A percentile compares a stretch with the other conserved stretches of the same genome.
phyloP scores from a whole-genome alignment of 805 yeast species.

The Metschnikowia similis region DNA sequence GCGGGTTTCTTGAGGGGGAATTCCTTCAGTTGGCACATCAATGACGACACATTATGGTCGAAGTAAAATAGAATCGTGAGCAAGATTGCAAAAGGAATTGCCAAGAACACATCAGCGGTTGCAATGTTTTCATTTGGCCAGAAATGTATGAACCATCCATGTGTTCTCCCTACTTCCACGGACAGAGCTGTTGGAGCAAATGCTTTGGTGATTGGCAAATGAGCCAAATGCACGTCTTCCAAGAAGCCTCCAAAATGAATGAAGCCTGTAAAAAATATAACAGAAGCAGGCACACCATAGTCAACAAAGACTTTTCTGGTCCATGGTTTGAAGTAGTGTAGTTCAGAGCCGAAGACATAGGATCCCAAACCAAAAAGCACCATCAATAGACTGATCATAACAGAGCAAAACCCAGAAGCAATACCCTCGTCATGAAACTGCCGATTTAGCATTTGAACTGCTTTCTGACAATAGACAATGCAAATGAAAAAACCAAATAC shows the following conservation, averaged over 20 bases:
- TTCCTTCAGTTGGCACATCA: slow-evolving; percentile 84
- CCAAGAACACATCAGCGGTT: slow-evolving; percentile 77
- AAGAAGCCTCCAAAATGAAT: slow-evolving; percentile 85
- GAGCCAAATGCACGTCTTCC: slow-evolving; percentile 50
- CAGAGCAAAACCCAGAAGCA: slow-evolving; percentile 66
- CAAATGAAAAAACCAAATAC: slow-evolving; percentile 91
- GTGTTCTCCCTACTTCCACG: slow-evolving; percentile 31
- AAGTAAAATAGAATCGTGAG: slow-evolving; percentile 84
- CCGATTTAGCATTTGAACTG: slow-evolving; percentile 70
- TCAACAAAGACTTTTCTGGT: slow-evolving; percentile 73
- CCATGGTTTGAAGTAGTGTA: slow-evolving; percentile 57
- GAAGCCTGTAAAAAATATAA: slow-evolving; percentile 88
- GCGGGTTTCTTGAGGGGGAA: slow-evolving; percentile 84
- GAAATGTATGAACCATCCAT: slow-evolving; percentile 76
- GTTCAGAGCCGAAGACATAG: slow-evolving; percentile 52
- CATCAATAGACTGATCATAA: slow-evolving; percentile 72
- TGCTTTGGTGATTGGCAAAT: slow-evolving; percentile 65
- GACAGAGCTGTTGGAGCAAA: slow-evolving; percentile 63
- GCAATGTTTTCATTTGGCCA: slow-evolving; percentile 56
- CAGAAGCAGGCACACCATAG: slow-evolving; percentile 79
- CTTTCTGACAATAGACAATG: slow-evolving; percentile 84
- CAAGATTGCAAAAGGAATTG: slow-evolving; percentile 87
- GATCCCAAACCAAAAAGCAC: slow-evolving; percentile 68
- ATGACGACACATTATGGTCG: slow-evolving; percentile 91
- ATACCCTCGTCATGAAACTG: slow-evolving; percentile 52